phyloP scores from a whole-genome alignment of 1,139 yeast species.

The Sugiyamaella castrensis region DNA sequence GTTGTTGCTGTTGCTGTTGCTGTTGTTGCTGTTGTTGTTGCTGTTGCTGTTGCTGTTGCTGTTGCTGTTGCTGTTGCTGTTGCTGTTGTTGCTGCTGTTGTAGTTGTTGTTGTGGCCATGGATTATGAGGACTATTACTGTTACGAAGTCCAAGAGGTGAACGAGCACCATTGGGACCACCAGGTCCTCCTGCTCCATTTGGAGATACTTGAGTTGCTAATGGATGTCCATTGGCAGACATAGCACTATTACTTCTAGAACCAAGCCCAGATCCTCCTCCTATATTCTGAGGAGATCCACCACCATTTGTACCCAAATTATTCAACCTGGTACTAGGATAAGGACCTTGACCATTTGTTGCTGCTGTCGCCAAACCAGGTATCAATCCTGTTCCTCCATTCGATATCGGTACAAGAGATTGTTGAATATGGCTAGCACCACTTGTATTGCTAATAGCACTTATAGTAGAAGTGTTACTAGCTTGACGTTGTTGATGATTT shows the following conservation, averaged over 20 bases:
- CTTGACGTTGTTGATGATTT: constrained; percentile 12
- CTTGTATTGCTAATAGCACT: constrained; percentile 9
- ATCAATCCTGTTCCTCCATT: too few relatives aligned
- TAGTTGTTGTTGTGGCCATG: background rate
- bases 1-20: constrained; percentile 9
- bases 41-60: constrained; percentile 7
- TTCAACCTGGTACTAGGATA: too few relatives aligned
- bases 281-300: background rate
- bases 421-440: background rate
- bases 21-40: constrained; percentile 11
- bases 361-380: too few relatives aligned
- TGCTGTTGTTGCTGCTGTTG: constrained; percentile 10
- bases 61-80: constrained; percentile 10
- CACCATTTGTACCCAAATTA: background rate
- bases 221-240: constrained; percentile 3
- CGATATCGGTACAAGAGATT: too few relatives aligned
- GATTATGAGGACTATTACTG: constrained; percentile 3
- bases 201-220: too few relatives aligned
- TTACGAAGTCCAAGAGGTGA: constrained; percentile 6
- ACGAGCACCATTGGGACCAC: background rate
- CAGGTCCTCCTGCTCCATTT: too few relatives aligned
- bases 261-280: background rate
- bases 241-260: constrained; percentile 11
- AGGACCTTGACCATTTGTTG: too few relatives aligned
- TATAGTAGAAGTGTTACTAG: constrained; percentile 14